Percentiles rank a stretch among this genome's conserved stretches.
phyloP scores from a whole-genome alignment of 352 stramenopile genomes.

The Pelagophyceae sp. region DNA sequence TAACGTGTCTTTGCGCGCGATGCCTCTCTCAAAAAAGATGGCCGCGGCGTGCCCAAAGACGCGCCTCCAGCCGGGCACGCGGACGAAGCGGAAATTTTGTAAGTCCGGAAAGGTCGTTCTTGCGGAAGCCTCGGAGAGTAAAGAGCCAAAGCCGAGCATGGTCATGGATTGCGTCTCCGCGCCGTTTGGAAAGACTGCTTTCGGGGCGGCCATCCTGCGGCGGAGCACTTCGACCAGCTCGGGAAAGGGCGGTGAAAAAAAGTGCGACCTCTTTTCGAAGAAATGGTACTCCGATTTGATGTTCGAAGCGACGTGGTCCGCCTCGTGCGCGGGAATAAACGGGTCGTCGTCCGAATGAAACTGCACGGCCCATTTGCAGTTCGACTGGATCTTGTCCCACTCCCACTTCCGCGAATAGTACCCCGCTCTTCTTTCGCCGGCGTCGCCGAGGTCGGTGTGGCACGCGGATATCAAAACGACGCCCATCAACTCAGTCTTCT shows the following conservation, averaged over 20 bases:
- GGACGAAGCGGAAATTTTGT: conserved; percentile 69
- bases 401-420: conserved; percentile 51
- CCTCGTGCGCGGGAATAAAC: conserved; percentile 54
- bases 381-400: conserved; percentile 46
- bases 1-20: conserved; percentile 69
- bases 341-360: conserved; percentile 60
- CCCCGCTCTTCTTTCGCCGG: conserved; percentile 48
- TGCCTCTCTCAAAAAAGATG: conserved; percentile 80
- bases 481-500: conserved; percentile 42
- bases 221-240: conserved; percentile 6
- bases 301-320: conserved; percentile 43
- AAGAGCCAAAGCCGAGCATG: conserved; percentile 76
- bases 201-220: no score
- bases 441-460: conserved; percentile 55
- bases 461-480: conserved; percentile 52
- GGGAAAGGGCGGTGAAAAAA: conserved; percentile 34
- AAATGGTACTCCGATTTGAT: conserved; percentile 43
- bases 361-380: conserved; percentile 50
- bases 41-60: conserved; percentile 79
- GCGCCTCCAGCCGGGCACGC: conserved; percentile 66
- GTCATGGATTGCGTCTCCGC: no score
- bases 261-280: conserved; percentile 46
- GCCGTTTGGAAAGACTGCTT: no score
- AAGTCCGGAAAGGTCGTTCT: conserved; percentile 73
- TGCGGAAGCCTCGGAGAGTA: conserved; percentile 73